phyloP scores from a whole-genome alignment of 2,329 filamentous ascomycete genomes.

The Aureobasidium sp. region DNA sequence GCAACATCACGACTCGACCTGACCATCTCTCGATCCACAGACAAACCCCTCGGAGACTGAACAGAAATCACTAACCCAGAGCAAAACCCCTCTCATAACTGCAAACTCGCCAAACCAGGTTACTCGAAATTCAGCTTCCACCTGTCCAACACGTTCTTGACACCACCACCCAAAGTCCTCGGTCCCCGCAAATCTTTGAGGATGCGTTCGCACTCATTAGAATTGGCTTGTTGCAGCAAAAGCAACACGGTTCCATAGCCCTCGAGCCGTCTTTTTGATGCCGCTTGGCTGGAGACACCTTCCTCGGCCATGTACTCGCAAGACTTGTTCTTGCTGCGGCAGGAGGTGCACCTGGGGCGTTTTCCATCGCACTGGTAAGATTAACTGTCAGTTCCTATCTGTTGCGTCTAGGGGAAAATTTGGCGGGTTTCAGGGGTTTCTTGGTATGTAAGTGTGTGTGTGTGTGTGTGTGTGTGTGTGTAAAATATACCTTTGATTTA shows the following conservation, averaged over 20 bases:
- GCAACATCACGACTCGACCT: too few relatives aligned
- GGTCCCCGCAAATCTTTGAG: neutral
- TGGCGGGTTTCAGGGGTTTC: too few relatives aligned
- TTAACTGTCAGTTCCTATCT: too few relatives aligned
- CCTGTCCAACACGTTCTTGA: neutral
- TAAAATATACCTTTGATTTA: neutral
- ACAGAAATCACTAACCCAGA: too few relatives aligned
- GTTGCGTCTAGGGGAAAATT: too few relatives aligned
- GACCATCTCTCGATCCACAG: too few relatives aligned
- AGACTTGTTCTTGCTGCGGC: neutral
- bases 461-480: too few relatives aligned
- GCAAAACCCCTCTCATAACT: too few relatives aligned
- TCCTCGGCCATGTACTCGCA: neutral
- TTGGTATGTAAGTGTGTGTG: too few relatives aligned
- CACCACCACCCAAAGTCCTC: neutral
- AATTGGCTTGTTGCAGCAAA: neutral
- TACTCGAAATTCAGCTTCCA: neutral
- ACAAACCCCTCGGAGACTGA: too few relatives aligned
- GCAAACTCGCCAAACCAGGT: too few relatives aligned
- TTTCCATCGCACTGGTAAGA: conserved; percentile 5
- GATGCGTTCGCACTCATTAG: neutral
- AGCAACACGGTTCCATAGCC: neutral
- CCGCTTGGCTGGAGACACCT: neutral
- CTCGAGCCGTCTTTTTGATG: neutral
- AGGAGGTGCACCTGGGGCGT: neutral